Conservation (phyloP, 139 green algal genomes). For the Chlorella sp. region DNA sequence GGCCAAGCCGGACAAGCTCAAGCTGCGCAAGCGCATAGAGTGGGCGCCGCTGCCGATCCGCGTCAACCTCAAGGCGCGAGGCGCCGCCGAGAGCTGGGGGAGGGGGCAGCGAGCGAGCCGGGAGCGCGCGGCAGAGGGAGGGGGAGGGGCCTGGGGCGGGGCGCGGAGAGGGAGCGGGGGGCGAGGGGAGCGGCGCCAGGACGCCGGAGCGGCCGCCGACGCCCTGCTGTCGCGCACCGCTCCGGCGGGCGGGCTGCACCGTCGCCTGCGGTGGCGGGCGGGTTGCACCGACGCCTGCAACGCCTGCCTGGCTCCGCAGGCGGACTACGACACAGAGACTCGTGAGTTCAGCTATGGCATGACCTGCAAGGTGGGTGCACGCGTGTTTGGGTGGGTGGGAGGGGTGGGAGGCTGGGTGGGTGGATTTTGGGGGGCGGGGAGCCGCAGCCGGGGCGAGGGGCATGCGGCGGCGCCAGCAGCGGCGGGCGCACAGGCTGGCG, state of each 20-base stretch:
- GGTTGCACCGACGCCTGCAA: slow-evolving; percentile 14
- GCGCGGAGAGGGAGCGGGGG: too few relatives aligned
- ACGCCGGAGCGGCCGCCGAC: not conserved
- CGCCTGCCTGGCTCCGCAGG: slow-evolving; percentile 12
- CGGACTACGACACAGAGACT: slow-evolving; percentile 42
- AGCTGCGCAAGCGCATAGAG: slow-evolving; percentile 37
- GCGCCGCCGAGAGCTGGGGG: not conserved
- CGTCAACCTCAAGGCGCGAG: slow-evolving; percentile 9
- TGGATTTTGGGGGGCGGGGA: too few relatives aligned
- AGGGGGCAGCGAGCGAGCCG: not conserved
- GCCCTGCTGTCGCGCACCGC: not conserved
- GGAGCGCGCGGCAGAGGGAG: not conserved
- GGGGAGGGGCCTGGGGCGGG: too few relatives aligned
- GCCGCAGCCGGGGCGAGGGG: not conserved
- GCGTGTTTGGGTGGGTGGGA: not conserved
- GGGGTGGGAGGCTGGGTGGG: too few relatives aligned
- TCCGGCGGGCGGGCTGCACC: slow-evolving; percentile 12
- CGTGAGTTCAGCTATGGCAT: slow-evolving; percentile 43
- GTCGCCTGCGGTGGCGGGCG: slow-evolving; percentile 2
- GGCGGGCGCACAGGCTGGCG: not conserved
- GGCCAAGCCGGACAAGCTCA: slow-evolving; percentile 28
- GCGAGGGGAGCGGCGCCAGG: not conserved
- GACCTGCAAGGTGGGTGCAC: slow-evolving; percentile 32
- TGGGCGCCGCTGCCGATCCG: slow-evolving; percentile 35
- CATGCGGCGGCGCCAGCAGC: not conserved